Percentiles rank a stretch among this genome's conserved stretches.
These are phyloP conservation scores for Dendrocalamus latiflorus DNA, from an alignment of 202 grass and related monocot species.

Conservation along the genomic window DNA sequence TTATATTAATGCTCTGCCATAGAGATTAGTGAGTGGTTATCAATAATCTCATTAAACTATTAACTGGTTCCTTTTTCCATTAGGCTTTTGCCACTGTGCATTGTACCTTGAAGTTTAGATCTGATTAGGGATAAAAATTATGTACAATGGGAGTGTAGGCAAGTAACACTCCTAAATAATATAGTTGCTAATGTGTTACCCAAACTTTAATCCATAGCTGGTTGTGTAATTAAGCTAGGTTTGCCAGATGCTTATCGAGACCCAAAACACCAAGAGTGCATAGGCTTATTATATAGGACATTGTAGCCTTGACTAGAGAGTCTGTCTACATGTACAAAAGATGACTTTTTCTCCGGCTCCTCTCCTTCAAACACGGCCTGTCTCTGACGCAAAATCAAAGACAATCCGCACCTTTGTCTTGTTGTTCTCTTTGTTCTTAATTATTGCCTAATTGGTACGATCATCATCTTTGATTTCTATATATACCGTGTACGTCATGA, in stretches of 20 bases:
- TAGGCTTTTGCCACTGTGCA: background rate
- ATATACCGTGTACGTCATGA: background rate
- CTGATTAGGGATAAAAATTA: background rate
- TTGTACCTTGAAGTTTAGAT: background rate
- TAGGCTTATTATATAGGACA: background rate
- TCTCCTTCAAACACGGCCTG: constrained; percentile 34
- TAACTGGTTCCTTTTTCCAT: background rate
- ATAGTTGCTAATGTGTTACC: background rate
- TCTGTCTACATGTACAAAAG: background rate
- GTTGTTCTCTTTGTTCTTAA: background rate
- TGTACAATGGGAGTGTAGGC: background rate
- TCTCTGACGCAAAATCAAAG: constrained; percentile 16
- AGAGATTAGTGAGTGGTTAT: background rate
- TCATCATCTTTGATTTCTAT: background rate
- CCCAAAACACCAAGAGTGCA: background rate
- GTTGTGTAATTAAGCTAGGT: background rate
- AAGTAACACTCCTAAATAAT: background rate
- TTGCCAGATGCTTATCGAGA: constrained; percentile 20
- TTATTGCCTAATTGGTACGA: constrained; percentile 2
- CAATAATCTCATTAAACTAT: background rate
- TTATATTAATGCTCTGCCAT: background rate
- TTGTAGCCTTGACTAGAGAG: background rate
- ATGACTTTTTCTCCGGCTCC: background rate
- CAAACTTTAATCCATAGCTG: background rate
- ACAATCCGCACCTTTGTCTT: background rate